phyloP scores from a whole-genome alignment of 1,139 yeast genomes.

The Kodamaea derodonti region DNA sequence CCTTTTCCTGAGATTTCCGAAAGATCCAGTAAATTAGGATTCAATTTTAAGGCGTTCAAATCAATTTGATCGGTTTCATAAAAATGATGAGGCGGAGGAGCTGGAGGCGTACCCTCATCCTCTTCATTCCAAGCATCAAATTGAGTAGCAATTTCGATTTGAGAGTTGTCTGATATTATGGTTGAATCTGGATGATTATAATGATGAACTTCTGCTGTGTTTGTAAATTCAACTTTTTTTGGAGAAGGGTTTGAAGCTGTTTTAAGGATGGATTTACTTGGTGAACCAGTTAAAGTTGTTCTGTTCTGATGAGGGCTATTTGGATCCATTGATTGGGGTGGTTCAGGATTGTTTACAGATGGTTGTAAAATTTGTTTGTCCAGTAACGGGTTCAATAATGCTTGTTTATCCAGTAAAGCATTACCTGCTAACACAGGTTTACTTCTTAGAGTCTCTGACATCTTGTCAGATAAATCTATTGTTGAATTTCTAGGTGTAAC shows the following conservation, averaged over 20 bases:
- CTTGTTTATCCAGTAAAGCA: not conserved
- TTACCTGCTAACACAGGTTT: not conserved
- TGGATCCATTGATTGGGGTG: not conserved
- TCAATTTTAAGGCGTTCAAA: not conserved
- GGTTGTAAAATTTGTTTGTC: not conserved
- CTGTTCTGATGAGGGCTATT: not conserved
- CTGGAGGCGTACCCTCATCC: slow-evolving; percentile 30
- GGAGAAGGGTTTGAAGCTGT: slow-evolving; percentile 31
- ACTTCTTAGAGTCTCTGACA: not conserved
- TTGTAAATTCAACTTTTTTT: slow-evolving; percentile 36
- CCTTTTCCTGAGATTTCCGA: not conserved
- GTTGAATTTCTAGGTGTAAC: slow-evolving; percentile 40
- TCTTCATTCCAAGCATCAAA: slow-evolving; percentile 10
- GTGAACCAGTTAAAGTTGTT: slow-evolving; percentile 15
- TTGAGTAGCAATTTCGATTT: slow-evolving; percentile 2
- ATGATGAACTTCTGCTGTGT: slow-evolving; percentile 35
- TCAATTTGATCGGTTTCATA: slow-evolving; percentile 2
- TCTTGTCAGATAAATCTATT: slow-evolving; percentile 1
- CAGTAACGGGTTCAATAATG: not conserved
- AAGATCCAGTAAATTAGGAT: not conserved
- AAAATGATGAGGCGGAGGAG: slow-evolving; percentile 19
- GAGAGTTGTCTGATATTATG: slow-evolving; percentile 4
- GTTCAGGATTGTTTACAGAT: not conserved
- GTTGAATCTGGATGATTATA: slow-evolving; percentile 16
- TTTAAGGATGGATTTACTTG: slow-evolving; percentile 42